Evolutionary conservation across 208 protist genomes (phyloP).

Genomic region (Acanthamoeba sp.): DNA sequence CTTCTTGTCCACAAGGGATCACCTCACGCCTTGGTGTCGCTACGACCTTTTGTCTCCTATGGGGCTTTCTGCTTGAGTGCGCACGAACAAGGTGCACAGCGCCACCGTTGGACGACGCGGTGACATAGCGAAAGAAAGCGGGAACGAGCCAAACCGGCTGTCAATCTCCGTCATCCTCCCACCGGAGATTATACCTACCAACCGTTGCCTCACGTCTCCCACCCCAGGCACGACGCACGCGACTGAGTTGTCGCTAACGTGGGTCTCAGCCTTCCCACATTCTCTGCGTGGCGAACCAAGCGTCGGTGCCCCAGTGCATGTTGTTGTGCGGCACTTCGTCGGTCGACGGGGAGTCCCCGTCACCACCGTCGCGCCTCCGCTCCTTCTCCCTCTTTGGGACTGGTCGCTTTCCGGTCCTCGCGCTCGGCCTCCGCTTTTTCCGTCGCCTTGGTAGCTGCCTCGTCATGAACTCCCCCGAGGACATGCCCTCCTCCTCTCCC

Average conservation of each 20-base stretch:
- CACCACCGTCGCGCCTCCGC: not conserved
- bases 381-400: constrained; percentile 1
- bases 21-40: too few species aligned
- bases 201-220: too few species aligned
- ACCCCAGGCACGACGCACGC: too few species aligned
- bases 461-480: not conserved
- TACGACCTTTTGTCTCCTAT: too few species aligned
- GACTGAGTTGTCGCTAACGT: not conserved
- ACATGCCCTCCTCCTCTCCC: not conserved
- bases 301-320: constrained; percentile 73
- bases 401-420: not conserved
- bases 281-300: constrained; percentile 65
- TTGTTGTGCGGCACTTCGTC: constrained; percentile 21
- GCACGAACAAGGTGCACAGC: too few species aligned
- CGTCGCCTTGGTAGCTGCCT: not conserved
- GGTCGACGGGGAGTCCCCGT: not conserved
- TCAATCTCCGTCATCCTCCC: too few species aligned
- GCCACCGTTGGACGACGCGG: too few species aligned
- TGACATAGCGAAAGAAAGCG: too few species aligned
- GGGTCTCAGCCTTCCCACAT: not conserved
- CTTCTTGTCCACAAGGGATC: too few species aligned
- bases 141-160: too few species aligned
- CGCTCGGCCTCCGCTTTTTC: not conserved
- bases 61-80: too few species aligned
- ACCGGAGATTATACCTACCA: too few species aligned